Evolutionary conservation across 2,329 filamentous ascomycete species (phyloP).

Genomic region (Alternaria infectoria): DNA sequence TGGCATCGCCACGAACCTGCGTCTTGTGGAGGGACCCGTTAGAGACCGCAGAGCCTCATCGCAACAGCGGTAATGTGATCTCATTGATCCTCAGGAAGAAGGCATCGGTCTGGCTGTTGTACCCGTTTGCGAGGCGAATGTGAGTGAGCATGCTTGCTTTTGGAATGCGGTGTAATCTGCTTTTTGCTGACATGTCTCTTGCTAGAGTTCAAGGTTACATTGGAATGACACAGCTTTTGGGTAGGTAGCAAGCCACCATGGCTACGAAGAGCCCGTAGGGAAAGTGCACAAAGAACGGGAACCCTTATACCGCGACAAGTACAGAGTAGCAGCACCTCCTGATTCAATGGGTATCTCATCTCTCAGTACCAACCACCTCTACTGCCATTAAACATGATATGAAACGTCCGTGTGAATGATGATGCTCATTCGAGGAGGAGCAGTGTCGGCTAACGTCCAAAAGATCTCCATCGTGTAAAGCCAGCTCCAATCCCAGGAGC

Average conservation of each 20-base stretch:
- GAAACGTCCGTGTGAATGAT: constrained; percentile 31
- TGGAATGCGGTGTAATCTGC: neutral
- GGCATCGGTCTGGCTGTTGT: neutral
- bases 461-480: constrained; percentile 15
- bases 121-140: neutral
- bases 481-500: constrained; percentile 11
- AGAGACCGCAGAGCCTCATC: constrained; percentile 9
- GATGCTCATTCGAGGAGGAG: constrained; percentile 34
- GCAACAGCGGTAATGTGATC: neutral
- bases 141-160: neutral
- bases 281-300: constrained; percentile 28
- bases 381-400: constrained; percentile 32
- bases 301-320: constrained; percentile 32
- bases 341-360: constrained; percentile 50
- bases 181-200: neutral
- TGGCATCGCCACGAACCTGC: neutral
- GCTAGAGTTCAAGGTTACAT: neutral
- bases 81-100: neutral
- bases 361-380: constrained; percentile 45
- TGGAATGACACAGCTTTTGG: constrained; percentile 16
- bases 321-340: constrained; percentile 42
- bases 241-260: constrained; percentile 10
- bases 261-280: constrained; percentile 18
- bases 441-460: constrained; percentile 31
- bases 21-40: neutral